Base-by-base conservation (phyloP, 1,284 basidiomycete species). In the Agroathelia rolfsii region DNA sequence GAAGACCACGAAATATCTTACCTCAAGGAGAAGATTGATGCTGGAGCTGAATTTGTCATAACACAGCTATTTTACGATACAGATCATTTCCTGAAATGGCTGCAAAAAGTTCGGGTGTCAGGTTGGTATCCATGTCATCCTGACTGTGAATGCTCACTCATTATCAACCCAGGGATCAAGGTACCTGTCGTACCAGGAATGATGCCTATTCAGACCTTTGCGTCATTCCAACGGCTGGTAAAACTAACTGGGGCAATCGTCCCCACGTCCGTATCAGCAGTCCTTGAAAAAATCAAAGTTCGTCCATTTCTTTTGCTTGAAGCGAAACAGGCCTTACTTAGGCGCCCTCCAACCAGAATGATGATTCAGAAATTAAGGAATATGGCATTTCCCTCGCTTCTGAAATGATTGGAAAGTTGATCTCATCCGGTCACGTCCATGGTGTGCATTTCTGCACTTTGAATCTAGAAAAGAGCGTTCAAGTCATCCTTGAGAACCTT, bases 21-120 rank as follows among this genome's bases (percentile, higher is more conserved):
- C 47, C 64, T 98, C 39, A 90, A 90, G 58, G 69, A 71, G 26
- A 98, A 98, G 59, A 78, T 97, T 18, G 86, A 96, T 41, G 90
- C 89, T 0, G 95, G 95, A 4, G 92, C 93, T 1, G 83, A 95
- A 42, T 96, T 93, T 55, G 88, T 99, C 44, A 72, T 98, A 40
- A 97, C 95, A 0, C 95, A 99, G 51, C 70, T 98, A 34, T 99
- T 99, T 59, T 99, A 98, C 61, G 93, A 97, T 47, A 78, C 84
- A 21, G 78, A 89, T 41, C 69, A 75, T 31, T 94, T 94, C 57
- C 61, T 90, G 34, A 54, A 64, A 32, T 96, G 90, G 92, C 57
- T 81, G 10, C 56, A 64, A 44, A 76, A 72, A 44, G 77, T 89
- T 26, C 66, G 88, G 39, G 64, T 58, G 13, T 76, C 65, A 55